Evolutionary conservation across 129 eudicot genomes (phyloP).

Genomic region (Pittosporum tobira): DNA sequence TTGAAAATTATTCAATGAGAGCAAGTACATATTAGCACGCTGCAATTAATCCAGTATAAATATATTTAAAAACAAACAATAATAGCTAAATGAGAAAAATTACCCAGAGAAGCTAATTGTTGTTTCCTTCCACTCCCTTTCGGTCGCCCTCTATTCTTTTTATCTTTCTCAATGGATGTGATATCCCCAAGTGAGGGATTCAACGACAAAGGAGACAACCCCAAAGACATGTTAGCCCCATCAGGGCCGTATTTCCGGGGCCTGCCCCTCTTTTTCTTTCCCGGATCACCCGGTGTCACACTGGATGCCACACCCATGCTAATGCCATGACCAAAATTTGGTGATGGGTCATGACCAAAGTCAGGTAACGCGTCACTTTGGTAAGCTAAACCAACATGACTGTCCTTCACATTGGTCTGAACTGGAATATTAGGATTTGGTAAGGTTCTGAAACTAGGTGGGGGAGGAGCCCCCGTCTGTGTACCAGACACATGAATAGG

Average conservation of each 20-base stretch:
- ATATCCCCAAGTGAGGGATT: constrained; percentile 31
- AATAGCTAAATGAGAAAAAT: constrained; percentile 3
- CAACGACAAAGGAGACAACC: constrained; percentile 39
- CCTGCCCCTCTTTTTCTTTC: constrained; percentile 88
- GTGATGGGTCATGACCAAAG: constrained; percentile 47
- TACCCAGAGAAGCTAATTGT: constrained; percentile 70
- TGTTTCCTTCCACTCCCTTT: constrained; percentile 93
- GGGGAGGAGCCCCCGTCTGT: constrained; percentile 26
- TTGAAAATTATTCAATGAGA: constrained; percentile 3
- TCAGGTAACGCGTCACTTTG: constrained; percentile 47
- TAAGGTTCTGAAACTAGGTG: constrained; percentile 44
- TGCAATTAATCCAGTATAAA: not conserved
- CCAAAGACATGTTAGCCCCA: constrained; percentile 58
- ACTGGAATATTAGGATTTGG: constrained; percentile 46
- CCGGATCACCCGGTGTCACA: constrained; percentile 32
- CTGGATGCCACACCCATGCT: constrained; percentile 19
- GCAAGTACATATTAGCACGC: not conserved
- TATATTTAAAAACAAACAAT: not conserved
- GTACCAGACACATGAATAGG: constrained; percentile 26
- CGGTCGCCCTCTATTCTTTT: constrained; percentile 65
- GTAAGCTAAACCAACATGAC: constrained; percentile 40
- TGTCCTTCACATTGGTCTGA: constrained; percentile 40
- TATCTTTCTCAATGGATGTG: constrained; percentile 28
- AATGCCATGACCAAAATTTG: constrained; percentile 39
- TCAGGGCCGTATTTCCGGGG: constrained; percentile 85